Evolutionary conservation across 495 filamentous ascomycete species (phyloP), one percentile per base, ranked within the genome.

Genomic region (Talaromyces ruber): DNA sequence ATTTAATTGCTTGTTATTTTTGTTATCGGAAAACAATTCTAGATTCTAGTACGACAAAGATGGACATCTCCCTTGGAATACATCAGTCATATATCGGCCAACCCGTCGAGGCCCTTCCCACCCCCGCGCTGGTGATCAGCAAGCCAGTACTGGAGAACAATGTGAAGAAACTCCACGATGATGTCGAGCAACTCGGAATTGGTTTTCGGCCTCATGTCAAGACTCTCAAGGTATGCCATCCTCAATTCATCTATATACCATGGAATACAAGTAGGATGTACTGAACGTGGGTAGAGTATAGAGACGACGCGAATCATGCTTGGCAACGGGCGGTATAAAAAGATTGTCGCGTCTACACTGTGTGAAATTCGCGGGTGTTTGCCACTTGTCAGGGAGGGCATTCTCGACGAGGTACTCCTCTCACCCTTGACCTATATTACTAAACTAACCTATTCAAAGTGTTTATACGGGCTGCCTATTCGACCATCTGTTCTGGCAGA

Each of bases 251-350:
- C n/a, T 11, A 37, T n/a, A 21, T 39, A 18, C 2, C 3, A 11
- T 9, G 11, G 9, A 57, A 45, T 56, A 59, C 1, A 21, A 11
- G 2, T 16, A 61, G 26, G 11, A 45, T 51, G 25, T 54, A 28
- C 59, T 64, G 63, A 65, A 21, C 26, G 7, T 8, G 29, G 28
- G 12, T 14, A 74, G 72, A 67, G 67, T 21, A 64, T 65, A 5
- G 72, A 74, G 55, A 67, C 72, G 12, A 72, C 72, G 6, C 57
- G 72, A 12, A 66, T 72, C 64, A 74, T 74, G 72, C 68, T 74
- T 22, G 71, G 63, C 6, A 65, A 68, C 28, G 73, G 70, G 16
- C 34, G 30, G 11, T 66, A 76, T 64, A 64, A 67, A 11, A 67
- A 61, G 24, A 72, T 76, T 43, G 70, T 74, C 29, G 72, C 72